Conservation (phyloP, 2,329 filamentous ascomycete genomes). For the Monilinia laxa region DNA sequence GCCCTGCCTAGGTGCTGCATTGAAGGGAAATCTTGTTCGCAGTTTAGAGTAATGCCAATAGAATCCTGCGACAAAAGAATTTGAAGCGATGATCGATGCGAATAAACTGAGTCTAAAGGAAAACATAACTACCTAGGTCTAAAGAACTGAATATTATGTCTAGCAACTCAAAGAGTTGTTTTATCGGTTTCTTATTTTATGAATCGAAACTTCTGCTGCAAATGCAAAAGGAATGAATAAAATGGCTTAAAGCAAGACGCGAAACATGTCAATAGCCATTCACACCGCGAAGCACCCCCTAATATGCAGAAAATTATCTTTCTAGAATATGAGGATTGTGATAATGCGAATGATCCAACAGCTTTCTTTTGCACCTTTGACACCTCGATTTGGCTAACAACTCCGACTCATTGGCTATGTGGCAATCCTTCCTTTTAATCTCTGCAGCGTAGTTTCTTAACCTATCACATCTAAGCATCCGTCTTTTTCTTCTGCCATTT, state of each 20-base stretch:
- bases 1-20: background rate
- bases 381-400: constrained; percentile 17
- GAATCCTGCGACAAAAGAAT: background rate
- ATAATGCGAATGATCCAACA: constrained; percentile 13
- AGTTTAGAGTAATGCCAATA: background rate
- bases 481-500: background rate
- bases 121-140: constrained; percentile 7
- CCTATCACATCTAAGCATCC: constrained; percentile 12
- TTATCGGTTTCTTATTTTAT: too few relatives aligned
- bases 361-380: constrained; percentile 5
- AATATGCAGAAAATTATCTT: constrained; percentile 25
- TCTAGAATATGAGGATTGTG: constrained; percentile 13
- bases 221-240: too few relatives aligned
- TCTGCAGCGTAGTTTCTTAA: constrained; percentile 9
- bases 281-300: constrained; percentile 31
- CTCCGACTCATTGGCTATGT: constrained; percentile 16
- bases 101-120: constrained; percentile 24
- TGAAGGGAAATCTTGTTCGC: constrained; percentile 3
- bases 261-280: constrained; percentile 35
- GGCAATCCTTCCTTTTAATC: constrained; percentile 11
- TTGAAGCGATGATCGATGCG: constrained; percentile 5
- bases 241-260: background rate
- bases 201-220: too few relatives aligned
- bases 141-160: background rate
- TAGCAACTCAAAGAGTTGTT: background rate